Conservation (phyloP, 352 stramenopile genomes). For the Phytopythium aichiense region DNA sequence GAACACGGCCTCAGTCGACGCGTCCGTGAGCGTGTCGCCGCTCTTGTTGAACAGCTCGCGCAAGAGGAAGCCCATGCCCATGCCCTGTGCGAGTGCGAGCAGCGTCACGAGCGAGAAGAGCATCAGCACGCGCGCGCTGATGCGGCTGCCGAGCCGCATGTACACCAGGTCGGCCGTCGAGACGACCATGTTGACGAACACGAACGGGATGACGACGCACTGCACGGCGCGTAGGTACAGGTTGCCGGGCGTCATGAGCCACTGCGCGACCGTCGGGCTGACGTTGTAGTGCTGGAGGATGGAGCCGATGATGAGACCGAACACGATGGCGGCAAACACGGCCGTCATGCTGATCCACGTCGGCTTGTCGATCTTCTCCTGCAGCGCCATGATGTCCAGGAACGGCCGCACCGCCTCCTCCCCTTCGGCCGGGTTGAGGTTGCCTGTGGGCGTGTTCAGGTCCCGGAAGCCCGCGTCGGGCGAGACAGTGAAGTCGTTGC, state of each 20-base stretch:
- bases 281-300: slow-evolving; percentile 54
- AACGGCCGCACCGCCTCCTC: slow-evolving; percentile 23
- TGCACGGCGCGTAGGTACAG: slow-evolving; percentile 72
- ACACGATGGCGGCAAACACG: slow-evolving; percentile 43
- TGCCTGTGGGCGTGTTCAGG: slow-evolving; percentile 37
- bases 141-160: slow-evolving; percentile 36
- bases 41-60: slow-evolving; percentile 38
- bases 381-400: slow-evolving; percentile 21
- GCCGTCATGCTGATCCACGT: slow-evolving; percentile 45
- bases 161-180: slow-evolving; percentile 61
- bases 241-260: slow-evolving; percentile 66
- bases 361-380: slow-evolving; percentile 27
- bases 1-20: slow-evolving; percentile 47
- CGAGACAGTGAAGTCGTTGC: slow-evolving; percentile 27
- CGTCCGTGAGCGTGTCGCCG: slow-evolving; percentile 13
- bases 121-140: slow-evolving; percentile 38
- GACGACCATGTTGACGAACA: slow-evolving; percentile 77
- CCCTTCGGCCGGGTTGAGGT: slow-evolving; percentile 6
- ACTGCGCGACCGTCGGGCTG: slow-evolving; percentile 38
- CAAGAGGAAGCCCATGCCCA: slow-evolving; percentile 49
- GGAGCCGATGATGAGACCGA: slow-evolving; percentile 35
- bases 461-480: slow-evolving; percentile 48
- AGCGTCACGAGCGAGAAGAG: slow-evolving; percentile 46
- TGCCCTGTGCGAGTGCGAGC: slow-evolving; percentile 44
- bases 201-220: slow-evolving; percentile 75